phyloP scores from a whole-genome alignment of 768 basidiomycete species.

The Lyophyllum shimeji region DNA sequence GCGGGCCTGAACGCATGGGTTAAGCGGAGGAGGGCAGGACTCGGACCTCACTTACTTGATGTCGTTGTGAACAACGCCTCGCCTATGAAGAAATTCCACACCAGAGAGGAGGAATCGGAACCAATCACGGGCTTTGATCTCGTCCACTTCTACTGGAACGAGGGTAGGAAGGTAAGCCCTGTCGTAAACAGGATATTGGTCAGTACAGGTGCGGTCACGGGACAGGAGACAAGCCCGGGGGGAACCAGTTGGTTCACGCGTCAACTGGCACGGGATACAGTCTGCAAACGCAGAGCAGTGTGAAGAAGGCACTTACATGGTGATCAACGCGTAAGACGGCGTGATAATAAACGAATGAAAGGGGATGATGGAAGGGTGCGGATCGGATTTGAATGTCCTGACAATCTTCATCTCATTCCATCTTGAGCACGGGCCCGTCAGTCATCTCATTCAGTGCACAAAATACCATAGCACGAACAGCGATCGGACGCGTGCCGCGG shows the following conservation, averaged over 20 bases:
- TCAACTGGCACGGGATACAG: not conserved
- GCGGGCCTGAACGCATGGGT: constrained; percentile 63
- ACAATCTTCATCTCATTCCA: constrained; percentile 99
- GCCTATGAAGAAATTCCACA: constrained; percentile 79
- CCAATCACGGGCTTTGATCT: constrained; percentile 76
- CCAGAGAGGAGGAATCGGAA: constrained; percentile 81
- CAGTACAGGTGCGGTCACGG: not conserved
- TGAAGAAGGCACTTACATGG: constrained; percentile 62
- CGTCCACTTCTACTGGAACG: constrained; percentile 86
- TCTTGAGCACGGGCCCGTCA: constrained; percentile 36
- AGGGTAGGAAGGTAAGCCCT: constrained; percentile 89
- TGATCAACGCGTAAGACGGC: constrained; percentile 85
- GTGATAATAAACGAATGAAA: constrained; percentile 96
- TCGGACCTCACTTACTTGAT: constrained; percentile 66
- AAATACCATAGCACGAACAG: constrained; percentile 49
- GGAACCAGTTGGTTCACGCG: constrained; percentile 4
- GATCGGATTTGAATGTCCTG: constrained; percentile 75
- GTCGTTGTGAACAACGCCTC: constrained; percentile 89
- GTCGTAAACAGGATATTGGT: constrained; percentile 13
- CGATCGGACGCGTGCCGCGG: constrained; percentile 86
- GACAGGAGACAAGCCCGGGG: constrained; percentile 13
- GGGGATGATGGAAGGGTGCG: constrained; percentile 89
- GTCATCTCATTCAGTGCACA: not conserved
- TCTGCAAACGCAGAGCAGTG: not conserved
- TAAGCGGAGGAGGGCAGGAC: not conserved